phyloP scores from a whole-genome alignment of 2,329 filamentous ascomycete genomes.

The Nannizziopsis barbatae region DNA sequence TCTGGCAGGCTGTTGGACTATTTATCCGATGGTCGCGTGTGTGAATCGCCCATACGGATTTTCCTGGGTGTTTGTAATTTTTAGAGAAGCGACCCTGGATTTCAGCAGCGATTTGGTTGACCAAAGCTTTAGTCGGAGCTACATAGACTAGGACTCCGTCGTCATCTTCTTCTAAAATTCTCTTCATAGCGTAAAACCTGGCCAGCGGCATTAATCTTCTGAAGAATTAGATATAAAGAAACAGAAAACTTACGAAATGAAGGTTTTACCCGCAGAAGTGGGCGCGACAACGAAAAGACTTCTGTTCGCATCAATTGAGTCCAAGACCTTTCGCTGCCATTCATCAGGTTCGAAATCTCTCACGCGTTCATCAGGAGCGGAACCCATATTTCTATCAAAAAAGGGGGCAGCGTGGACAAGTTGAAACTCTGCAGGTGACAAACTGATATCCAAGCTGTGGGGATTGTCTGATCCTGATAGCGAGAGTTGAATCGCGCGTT shows the following conservation, averaged over 20 bases:
- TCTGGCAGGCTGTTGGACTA: slow-evolving; percentile 59
- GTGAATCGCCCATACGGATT: slow-evolving; percentile 68
- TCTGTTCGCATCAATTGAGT: slow-evolving; percentile 58
- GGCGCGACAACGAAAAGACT: slow-evolving; percentile 67
- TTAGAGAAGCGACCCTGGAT: slow-evolving; percentile 65
- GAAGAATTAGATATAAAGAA: too few relatives aligned
- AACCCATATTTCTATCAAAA: slow-evolving; percentile 63
- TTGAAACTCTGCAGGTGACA: slow-evolving; percentile 51
- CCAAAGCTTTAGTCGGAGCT: slow-evolving; percentile 68
- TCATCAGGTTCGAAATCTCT: slow-evolving; percentile 57
- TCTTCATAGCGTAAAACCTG: slow-evolving; percentile 68
- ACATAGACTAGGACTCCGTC: slow-evolving; percentile 66
- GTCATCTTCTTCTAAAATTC: slow-evolving; percentile 56
- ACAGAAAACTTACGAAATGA: slow-evolving; percentile 54
- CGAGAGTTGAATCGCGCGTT: slow-evolving; percentile 13
- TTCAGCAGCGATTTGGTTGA: slow-evolving; percentile 74
- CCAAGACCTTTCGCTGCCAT: slow-evolving; percentile 64
- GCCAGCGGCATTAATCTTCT: neutral
- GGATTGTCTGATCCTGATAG: slow-evolving; percentile 12
- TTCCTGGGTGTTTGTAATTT: slow-evolving; percentile 41
- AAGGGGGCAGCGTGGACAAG: slow-evolving; percentile 59
- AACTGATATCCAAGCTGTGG: slow-evolving; percentile 24
- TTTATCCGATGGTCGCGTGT: slow-evolving; percentile 66
- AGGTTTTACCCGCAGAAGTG: slow-evolving; percentile 70
- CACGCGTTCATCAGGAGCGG: slow-evolving; percentile 55